Base-by-base conservation (phyloP, 352 stramenopile genomes). In the Globisporangium uncinulatum region DNA sequence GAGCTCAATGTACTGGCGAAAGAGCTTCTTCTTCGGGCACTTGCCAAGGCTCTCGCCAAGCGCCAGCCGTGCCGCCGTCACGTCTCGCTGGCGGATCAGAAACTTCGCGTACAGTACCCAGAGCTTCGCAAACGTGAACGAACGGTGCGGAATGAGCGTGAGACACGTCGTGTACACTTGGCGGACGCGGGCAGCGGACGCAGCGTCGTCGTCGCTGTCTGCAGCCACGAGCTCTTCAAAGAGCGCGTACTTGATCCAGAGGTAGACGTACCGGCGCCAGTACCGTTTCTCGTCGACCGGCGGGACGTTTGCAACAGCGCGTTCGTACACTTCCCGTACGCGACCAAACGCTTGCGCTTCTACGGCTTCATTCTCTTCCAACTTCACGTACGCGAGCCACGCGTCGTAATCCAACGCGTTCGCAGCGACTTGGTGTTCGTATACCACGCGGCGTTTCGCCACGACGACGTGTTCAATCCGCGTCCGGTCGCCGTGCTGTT, bases 161-260 rank as follows among this genome's bases (percentile, higher is more conserved):
- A 99, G 61, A 46, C 94, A 98, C 19, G 83, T 90, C 63, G 96
- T 82, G 73, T 99, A 99, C 36, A 99, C 89, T 60, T 97, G 89
- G 24, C 87, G 83, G 13, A 92, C 90, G 19, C 89, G 78, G 45
- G 93, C 74, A 0, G 70, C 66, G 13, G 70, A 76, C 21, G n/a
- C n/a, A n/a, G n/a, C n/a, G n/a, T 81, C 76, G 4, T 62, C 48
- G 4, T 50, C 56, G 0, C n/a, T n/a, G n/a, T n/a, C n/a, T n/a
- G 86, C 71, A 0, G 83, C 87, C 20, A 95, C 70, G 11, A 99
- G 70, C 76, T 99, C 97, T 73, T 99, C 96, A 57, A 97, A 99
- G 3, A 98, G 66, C 7, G 97, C 96, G 68, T 99, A 99, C 66
- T 99, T 99, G 66, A 99, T 98, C 97, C 97, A 99, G 20, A 99